Evolutionary conservation across 2,329 filamentous ascomycete genomes (phyloP).

Genomic region (Colletotrichum sp.): DNA sequence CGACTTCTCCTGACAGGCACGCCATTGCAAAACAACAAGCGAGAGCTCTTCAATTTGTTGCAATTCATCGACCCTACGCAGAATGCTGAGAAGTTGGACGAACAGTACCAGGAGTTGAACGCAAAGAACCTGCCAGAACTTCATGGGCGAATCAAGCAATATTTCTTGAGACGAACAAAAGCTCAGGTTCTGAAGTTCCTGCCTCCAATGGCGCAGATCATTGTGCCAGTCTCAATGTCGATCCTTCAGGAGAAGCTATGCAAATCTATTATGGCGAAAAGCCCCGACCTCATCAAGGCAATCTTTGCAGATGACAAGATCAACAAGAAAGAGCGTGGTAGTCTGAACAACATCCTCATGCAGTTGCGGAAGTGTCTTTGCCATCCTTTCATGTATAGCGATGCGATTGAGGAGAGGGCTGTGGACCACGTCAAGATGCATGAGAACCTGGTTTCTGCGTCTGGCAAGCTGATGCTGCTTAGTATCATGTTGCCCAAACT

Average conservation of each 20-base stretch:
- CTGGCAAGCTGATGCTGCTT: constrained; percentile 84
- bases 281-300: constrained; percentile 84
- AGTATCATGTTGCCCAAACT: constrained; percentile 88
- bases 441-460: constrained; percentile 88
- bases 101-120: constrained; percentile 77
- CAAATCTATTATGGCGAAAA: constrained; percentile 91
- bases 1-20: constrained; percentile 89
- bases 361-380: constrained; percentile 94
- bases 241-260: constrained; percentile 92
- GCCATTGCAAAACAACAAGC: constrained; percentile 92
- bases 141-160: constrained; percentile 81
- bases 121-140: constrained; percentile 82
- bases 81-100: constrained; percentile 76
- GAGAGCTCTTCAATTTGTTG: constrained; percentile 94
- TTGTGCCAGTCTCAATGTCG: constrained; percentile 95
- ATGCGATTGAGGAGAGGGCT: constrained; percentile 84
- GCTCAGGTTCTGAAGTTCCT: constrained; percentile 89
- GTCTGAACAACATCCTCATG: constrained; percentile 92
- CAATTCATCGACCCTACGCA: constrained; percentile 83
- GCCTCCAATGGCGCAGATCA: constrained; percentile 92
- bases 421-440: constrained; percentile 67
- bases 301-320: constrained; percentile 77
- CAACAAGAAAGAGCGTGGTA: constrained; percentile 75
- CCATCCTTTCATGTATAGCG: constrained; percentile 94
- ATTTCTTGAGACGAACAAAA: constrained; percentile 80